These are phyloP conservation scores for Chrysosphaeria jannelii DNA, from an alignment of 2,329 filamentous ascomycete genomes.

Conservation along the genomic window DNA sequence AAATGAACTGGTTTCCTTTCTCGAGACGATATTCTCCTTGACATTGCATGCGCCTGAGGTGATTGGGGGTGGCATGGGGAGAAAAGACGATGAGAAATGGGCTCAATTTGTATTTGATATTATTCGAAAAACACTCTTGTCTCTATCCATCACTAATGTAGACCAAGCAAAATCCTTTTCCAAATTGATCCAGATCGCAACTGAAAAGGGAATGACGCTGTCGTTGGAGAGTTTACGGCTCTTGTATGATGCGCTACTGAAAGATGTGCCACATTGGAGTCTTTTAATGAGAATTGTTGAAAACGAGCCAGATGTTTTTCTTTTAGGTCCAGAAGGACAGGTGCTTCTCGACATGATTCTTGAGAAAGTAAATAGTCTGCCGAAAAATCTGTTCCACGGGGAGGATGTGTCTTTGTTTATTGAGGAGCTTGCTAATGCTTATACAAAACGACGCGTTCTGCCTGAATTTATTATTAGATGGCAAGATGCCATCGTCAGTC, in stretches of 20 bases:
- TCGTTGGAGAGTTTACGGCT: slow-evolving; percentile 12
- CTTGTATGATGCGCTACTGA: slow-evolving; percentile 10
- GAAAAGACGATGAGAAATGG: slow-evolving; percentile 11
- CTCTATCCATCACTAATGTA: slow-evolving; percentile 5
- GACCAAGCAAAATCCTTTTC: background rate
- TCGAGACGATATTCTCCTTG: slow-evolving; percentile 16
- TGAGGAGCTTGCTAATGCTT: slow-evolving; percentile 14
- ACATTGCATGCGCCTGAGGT: slow-evolving; percentile 8
- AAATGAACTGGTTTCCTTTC: slow-evolving; percentile 7
- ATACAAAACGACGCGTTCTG: slow-evolving; percentile 14
- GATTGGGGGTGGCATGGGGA: slow-evolving; percentile 9
- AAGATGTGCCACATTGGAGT: slow-evolving; percentile 9
- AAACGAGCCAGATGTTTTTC: slow-evolving; percentile 11
- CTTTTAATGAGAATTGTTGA: slow-evolving; percentile 9
- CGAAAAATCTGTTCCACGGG: slow-evolving; percentile 2
- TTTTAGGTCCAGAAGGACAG: too few relatives aligned
- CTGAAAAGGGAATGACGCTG: slow-evolving; percentile 7
- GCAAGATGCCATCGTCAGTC: too few relatives aligned
- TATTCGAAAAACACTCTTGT: slow-evolving; percentile 8
- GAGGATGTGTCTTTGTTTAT: slow-evolving; percentile 9
- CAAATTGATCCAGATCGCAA: background rate
- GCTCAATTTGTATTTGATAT: slow-evolving; percentile 10
- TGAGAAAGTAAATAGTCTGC: slow-evolving; percentile 5
- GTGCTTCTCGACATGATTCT: slow-evolving; percentile 9
- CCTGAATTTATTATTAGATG: slow-evolving; percentile 16